Base-by-base conservation (phyloP, 345 rosid genomes). In the Alliaria petiolata region DNA sequence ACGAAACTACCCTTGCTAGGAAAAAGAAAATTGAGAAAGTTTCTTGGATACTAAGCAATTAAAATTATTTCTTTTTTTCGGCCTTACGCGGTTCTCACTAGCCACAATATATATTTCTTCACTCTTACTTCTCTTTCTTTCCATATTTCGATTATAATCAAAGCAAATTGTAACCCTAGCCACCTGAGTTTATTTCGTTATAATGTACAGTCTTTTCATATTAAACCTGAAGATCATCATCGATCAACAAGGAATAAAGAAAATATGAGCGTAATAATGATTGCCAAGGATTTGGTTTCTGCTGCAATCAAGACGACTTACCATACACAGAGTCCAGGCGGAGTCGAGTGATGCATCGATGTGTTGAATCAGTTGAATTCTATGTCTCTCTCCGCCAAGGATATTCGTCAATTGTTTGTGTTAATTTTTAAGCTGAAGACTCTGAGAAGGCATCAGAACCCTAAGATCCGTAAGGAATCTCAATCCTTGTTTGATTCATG, bases 401-500 rank as follows among this genome's bases (percentile, higher is more conserved):
- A 71, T 5, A 28, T 28, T 52, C 30, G 13, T 19, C 17, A 1
- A 11, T 15, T 12, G 2, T 62, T 39, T 35, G 25, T 33, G 3
- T 71, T 63, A 0, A n/a, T 71, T 1, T 5, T 13, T 45, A 52
- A 42, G 6, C 38, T 71, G 1, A 63, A 53, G 39, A 16, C 30
- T 53, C 25, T 71, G 46, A 71, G 60, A 62, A 33, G 28, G 0
- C 76, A 71, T 43, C 25, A 63, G 10, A 52, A 22, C 70, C 63
- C 70, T 44, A 44, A 12, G 14, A 71, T 71, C 19, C 63, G 76
- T 2, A 4, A 43, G 15, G 69, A 20, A 43, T 20, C 69, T 11
- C 62, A 62, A 35, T 33, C 30, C 25, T 53, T 71, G 63, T 43
- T 71, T 62, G 3, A 26, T 44, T 71, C 69, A 6, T 71, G 62